Percentiles rank a stretch among this genome's conserved stretches.
phyloP scores from a whole-genome alignment of 2,329 filamentous ascomycete species.

The Aspergillus sp. region DNA sequence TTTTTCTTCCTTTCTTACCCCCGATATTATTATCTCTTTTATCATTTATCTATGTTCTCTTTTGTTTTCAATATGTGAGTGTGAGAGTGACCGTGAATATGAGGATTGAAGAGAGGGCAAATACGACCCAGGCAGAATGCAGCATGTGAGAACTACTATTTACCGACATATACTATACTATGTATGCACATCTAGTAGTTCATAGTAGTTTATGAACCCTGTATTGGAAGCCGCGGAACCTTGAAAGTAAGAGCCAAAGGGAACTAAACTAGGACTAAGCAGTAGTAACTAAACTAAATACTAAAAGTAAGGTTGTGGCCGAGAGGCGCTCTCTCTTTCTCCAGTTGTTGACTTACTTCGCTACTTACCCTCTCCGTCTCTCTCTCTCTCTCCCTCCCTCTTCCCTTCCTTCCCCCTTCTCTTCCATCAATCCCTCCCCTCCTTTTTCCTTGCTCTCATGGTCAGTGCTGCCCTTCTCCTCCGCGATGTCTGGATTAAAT shows the following conservation, averaged over 20 bases:
- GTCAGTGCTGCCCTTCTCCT: conserved; percentile 27
- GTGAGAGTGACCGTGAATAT: background rate
- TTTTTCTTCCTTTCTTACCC: background rate
- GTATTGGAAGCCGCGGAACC: background rate
- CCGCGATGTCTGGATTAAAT: conserved; percentile 53
- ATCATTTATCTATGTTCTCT: background rate
- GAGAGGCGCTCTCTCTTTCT: conserved; percentile 13
- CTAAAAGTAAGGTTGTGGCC: background rate
- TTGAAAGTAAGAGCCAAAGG: background rate
- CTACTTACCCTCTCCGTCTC: background rate
- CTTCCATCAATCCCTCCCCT: conserved; percentile 7
- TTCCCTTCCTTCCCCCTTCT: conserved; percentile 16
- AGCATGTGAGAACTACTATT: background rate
- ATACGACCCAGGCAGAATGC: background rate
- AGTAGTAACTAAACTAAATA: too few species aligned
- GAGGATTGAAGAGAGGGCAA: background rate
- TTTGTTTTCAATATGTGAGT: conserved; percentile 8
- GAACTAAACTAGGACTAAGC: too few species aligned
- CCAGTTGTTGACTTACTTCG: conserved; percentile 1
- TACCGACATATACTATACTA: too few species aligned
- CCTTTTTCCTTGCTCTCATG: conserved; percentile 33
- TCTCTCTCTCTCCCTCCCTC: conserved; percentile 15
- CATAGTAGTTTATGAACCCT: too few species aligned
- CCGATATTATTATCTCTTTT: background rate
- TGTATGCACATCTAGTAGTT: too few species aligned